phyloP scores from a whole-genome alignment of 2,329 filamentous ascomycete genomes.

The Phoma sp. region DNA sequence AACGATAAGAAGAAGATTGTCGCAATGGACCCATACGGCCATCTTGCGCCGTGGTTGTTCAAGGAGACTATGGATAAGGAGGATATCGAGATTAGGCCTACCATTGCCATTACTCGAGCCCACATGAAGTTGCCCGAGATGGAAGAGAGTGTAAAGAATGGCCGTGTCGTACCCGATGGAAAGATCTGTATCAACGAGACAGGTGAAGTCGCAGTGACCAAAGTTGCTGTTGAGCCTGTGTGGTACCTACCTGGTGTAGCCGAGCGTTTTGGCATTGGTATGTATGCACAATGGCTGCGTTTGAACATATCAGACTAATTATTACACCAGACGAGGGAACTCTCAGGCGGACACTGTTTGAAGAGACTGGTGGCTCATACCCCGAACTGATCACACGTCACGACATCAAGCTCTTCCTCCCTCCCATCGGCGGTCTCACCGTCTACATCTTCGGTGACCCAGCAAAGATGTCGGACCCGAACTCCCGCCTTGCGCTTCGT shows the following conservation, averaged over 20 bases:
- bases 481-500: constrained; percentile 79
- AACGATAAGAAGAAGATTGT: constrained; percentile 91
- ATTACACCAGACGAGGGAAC: constrained; percentile 74
- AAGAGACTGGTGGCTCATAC: constrained; percentile 94
- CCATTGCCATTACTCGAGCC: constrained; percentile 89
- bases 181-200: constrained; percentile 86
- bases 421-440: constrained; percentile 92
- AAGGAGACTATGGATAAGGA: constrained; percentile 80
- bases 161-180: constrained; percentile 79
- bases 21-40: constrained; percentile 94
- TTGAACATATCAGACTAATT: constrained; percentile 34
- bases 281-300: constrained; percentile 26
- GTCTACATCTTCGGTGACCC: constrained; percentile 98
- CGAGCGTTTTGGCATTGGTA: constrained; percentile 88
- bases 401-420: constrained; percentile 94
- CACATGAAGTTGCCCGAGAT: constrained; percentile 98
- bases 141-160: constrained; percentile 82
- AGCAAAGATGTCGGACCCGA: constrained; percentile 89
- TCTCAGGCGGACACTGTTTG: constrained; percentile 86
- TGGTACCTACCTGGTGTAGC: constrained; percentile 70
- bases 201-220: constrained; percentile 92
- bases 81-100: constrained; percentile 84
- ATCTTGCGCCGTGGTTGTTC: constrained; percentile 84
- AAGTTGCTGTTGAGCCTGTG: constrained; percentile 94
- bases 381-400: constrained; percentile 94